These are phyloP conservation scores for Phaffia rhodozyma DNA, from an alignment of 1,284 basidiomycete genomes.

Conservation along the genomic window DNA sequence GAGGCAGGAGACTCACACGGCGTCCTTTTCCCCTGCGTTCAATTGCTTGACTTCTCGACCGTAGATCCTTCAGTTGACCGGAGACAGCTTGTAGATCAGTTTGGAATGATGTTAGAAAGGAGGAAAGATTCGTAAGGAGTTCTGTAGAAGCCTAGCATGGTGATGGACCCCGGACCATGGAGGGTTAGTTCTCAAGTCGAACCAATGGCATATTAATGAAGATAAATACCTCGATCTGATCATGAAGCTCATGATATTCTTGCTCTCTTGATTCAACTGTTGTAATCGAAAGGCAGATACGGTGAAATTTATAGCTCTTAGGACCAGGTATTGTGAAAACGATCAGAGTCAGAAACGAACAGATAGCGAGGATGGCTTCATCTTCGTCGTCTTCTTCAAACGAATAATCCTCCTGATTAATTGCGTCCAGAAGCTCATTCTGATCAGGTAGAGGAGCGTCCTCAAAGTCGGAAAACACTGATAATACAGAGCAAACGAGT, in stretches of 20 bases:
- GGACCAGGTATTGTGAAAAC: neutral
- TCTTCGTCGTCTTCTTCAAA: slow-evolving; percentile 3
- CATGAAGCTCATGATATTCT: slow-evolving; percentile 13
- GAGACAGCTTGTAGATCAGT: slow-evolving; percentile 85
- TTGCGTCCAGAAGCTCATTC: neutral
- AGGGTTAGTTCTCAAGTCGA: neutral
- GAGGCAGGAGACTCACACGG: slow-evolving; percentile 44
- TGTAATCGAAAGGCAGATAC: too few species aligned
- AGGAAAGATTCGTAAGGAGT: slow-evolving; percentile 70
- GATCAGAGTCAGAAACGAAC: neutral
- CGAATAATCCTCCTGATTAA: neutral
- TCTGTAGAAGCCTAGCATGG: slow-evolving; percentile 25
- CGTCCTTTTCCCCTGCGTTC: slow-evolving; percentile 72
- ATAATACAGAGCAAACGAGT: neutral
- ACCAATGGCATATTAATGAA: neutral
- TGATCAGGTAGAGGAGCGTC: neutral
- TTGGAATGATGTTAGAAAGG: slow-evolving; percentile 89
- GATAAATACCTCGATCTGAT: slow-evolving; percentile 8
- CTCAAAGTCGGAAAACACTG: neutral
- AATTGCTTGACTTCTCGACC: slow-evolving; percentile 76
- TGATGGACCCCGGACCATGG: neutral
- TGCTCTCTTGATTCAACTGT: slow-evolving; percentile 13
- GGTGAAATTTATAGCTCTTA: neutral
- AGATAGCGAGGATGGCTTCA: neutral
- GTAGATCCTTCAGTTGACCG: slow-evolving; percentile 86